These are phyloP conservation scores for Stagonosporopsis rhizophila DNA, from an alignment of 2,329 filamentous ascomycete genomes.

Conservation along the genomic window DNA sequence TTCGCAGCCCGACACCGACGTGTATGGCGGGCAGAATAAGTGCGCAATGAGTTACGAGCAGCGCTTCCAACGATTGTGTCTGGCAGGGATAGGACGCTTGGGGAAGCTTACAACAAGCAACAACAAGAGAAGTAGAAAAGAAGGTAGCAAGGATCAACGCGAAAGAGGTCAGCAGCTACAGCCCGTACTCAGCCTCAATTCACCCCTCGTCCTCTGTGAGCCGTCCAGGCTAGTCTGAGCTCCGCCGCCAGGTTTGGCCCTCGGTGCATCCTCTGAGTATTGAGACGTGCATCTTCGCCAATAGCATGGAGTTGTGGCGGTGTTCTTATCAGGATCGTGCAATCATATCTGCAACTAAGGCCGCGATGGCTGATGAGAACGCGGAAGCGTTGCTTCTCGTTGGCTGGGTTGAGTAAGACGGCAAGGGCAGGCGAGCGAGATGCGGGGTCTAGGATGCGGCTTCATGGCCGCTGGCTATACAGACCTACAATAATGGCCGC, in stretches of 20 bases:
- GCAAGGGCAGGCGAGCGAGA: slow-evolving; percentile 12
- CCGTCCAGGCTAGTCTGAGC: slow-evolving; percentile 10
- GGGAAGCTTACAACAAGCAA: background rate
- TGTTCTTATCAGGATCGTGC: slow-evolving; percentile 20
- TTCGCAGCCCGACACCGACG: background rate
- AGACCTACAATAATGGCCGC: background rate
- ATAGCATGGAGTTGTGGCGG: slow-evolving; percentile 11
- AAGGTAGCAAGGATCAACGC: slow-evolving; percentile 1
- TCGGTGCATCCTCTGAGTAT: slow-evolving; percentile 13
- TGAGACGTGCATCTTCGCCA: slow-evolving; percentile 9
- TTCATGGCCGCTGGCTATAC: background rate
- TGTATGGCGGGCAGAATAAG: background rate
- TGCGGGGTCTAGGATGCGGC: slow-evolving; percentile 17
- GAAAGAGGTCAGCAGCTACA: background rate
- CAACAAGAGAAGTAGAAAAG: background rate
- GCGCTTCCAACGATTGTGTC: background rate
- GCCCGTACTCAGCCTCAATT: slow-evolving; percentile 12
- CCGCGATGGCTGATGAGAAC: slow-evolving; percentile 19
- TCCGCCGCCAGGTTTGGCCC: slow-evolving; percentile 12
- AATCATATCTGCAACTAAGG: slow-evolving; percentile 22
- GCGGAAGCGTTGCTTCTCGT: slow-evolving; percentile 19
- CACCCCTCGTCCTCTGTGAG: slow-evolving; percentile 15
- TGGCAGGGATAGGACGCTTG: background rate
- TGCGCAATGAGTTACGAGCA: background rate
- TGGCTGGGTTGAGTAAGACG: slow-evolving; percentile 2